Evolutionary conservation across 345 rosid species (phyloP), one percentile per base, ranked within the genome.

Genomic region (Iberis pinnata): DNA sequence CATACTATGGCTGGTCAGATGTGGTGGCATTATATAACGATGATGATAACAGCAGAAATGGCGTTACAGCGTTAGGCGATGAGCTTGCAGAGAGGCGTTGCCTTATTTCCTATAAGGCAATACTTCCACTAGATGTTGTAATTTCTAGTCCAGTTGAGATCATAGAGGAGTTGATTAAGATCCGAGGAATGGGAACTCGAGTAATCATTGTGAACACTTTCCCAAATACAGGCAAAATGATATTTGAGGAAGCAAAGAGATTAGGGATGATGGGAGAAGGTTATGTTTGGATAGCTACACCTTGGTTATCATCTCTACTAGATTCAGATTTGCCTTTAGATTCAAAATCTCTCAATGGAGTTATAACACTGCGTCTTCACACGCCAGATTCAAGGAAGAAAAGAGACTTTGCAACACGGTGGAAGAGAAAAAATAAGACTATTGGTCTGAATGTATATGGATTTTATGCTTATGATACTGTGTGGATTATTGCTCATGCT

Each of bases 401-500:
- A 58, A 69, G 63, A 46, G 80, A 76, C 36, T 87, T 90, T 24
- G 65, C 51, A n/a, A 67, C 80, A 1, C 57, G 73, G 58, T 90
- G 96, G 98, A 69, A 75, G 40, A 63, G 13, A 66, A 86, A 84
- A 70, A 75, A 75, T 49, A 79, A 74, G 49, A 75, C 89, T 44
- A 53, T 82, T 29, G 95, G 89, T 54, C 56, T 87, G 25, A 90
- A 87, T 60, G 84, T 88, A 10, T 81, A 78, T 47, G 98, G 80
- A 29, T 54, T 90, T 12, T 87, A 84, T 56, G 93, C 93, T 38
- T 87, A 87, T 65, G 96, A 90, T 61, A 81, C 98, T 13, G 96
- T 90, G 12, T 84, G 96, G 98, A 77, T 82, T 50, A 66, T 90
- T 59, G 96, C 96, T 65, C 75, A 29, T 56, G 95, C 96, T 1